Base-by-base conservation (phyloP, 2,329 filamentous ascomycete genomes). In the Metarhizium sp. region DNA sequence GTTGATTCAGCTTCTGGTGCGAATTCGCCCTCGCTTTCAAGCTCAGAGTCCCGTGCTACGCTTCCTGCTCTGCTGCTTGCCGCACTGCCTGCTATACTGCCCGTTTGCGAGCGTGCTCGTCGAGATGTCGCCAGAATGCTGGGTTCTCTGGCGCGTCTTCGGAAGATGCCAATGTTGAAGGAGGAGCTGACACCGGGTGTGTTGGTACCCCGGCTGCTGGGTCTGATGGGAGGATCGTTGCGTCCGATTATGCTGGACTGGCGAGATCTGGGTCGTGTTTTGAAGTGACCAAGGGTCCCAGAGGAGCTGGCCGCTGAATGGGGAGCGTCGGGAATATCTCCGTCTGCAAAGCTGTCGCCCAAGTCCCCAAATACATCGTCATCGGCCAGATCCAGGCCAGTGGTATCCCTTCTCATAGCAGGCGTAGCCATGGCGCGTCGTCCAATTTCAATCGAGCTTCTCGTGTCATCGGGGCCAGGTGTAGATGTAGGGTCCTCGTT, bases 1-100 rank as follows among this genome's bases (percentile, higher is more conserved):
- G 86, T 89, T 16, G 84, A 86, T 69, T 87, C 84, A 32, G 82
- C 84, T 55, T 88, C 84, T 78, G 85, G 52, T 74, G 77, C 63
- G 82, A 86, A 60, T 61, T 76, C 67, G 59, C 69, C 61, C 52
- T 79, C 76, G 25, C 79, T 73, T 11, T 73, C 69, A 36, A 61
- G 62, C 36, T 70, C 71, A 32, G 64, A 66, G 56, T 64, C 65
- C 60, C 52, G 64, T 57, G 68, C 66, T 34, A 66, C 64, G 6
- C 55, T 66, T 40, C 58, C 68, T 46, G 56, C 47, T 18, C 53
- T 53, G 29, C 56, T 55, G 53, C 56, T 55, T 8, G 53, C 14
- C 16, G 40, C 40, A 20, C 55, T 57, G 11, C 48, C 55, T 2
- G 55, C 47, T 3, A 53, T 40, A 29, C 56, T 58, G 11, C 56